Base-by-base conservation (phyloP, 2,329 filamentous ascomycete species). In the Phyllosticta citriasiana region DNA sequence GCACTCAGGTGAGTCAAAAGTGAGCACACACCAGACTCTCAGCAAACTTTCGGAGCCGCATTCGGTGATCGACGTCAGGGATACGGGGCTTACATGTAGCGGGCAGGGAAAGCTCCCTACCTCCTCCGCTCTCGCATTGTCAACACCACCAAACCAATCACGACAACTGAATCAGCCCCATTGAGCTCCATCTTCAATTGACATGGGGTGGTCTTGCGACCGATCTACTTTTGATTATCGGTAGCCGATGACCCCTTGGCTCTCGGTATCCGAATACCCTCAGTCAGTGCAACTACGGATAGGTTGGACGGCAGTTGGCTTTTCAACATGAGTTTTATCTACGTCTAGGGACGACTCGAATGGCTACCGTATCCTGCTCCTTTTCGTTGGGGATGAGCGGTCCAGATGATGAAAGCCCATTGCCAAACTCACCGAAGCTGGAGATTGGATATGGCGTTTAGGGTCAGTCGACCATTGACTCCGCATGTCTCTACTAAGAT, bases 21-120 rank as follows among this genome's bases (percentile, higher is more conserved):
- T 40, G 33, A 40, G 33, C 33, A 40, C 33, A 12, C 33, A 40
- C 35, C 25, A n/a, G 53, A 53, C 35, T 35, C 9, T 51, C 58
- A 40, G 25, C 53, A 60, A 60, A 60, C 55, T 52, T 51, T 56
- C 58, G 58, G 40, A 47, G 58, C 58, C 53, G 58, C 19, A 33
- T 56, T 60, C 58, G 58, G 57, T n/a, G 57, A 47, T 35, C 57
- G 57, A 58, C 25, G 8, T 27, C 57, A 50, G 47, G 57, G 52
- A 51, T 51, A 16, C 27, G 24, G n/a, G n/a, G 40, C 40, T 47
- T 47, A 22, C 19, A 22, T 22, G 19, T 22, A 47, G 40, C 16
- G 40, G 14, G 40, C 40, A 47, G 14, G 40, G 40, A 47, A 47
- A 47, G 1, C 40, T 47, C 40, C 40, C 14, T 47, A n/a, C 40